Evolutionary conservation across 495 filamentous ascomycete species (phyloP).

Genomic region (Xylaria sp.): DNA sequence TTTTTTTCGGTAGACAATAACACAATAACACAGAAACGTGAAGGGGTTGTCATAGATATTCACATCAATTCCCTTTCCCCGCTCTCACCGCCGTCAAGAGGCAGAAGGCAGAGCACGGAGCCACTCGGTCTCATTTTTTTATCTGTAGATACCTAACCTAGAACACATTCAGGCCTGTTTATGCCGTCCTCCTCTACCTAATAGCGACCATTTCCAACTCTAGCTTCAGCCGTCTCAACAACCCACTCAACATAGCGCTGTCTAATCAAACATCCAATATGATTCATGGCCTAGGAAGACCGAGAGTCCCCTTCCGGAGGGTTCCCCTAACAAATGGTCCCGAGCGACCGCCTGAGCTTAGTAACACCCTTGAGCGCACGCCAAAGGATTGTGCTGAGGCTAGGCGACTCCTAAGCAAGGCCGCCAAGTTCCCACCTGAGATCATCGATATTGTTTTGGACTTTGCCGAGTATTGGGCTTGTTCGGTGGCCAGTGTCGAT

Average conservation of each 20-base stretch:
- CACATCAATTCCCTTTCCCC: not conserved
- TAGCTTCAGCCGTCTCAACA: slow-evolving; percentile 8
- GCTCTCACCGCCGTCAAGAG: not conserved
- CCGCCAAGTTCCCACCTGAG: slow-evolving; percentile 62
- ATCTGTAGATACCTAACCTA: not conserved
- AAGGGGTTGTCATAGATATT: not conserved
- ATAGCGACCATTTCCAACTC: slow-evolving; percentile 14
- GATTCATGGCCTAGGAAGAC: slow-evolving; percentile 32
- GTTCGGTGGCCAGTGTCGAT: slow-evolving; percentile 45
- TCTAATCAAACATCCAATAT: slow-evolving; percentile 22
- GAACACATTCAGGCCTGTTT: not conserved
- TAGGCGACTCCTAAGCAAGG: slow-evolving; percentile 50
- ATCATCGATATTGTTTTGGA: slow-evolving; percentile 73
- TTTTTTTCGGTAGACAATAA: not conserved
- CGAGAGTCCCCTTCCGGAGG: slow-evolving; percentile 29
- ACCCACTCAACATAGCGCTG: not conserved
- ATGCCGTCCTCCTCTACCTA: not conserved
- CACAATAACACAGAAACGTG: not conserved
- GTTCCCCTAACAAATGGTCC: slow-evolving; percentile 18
- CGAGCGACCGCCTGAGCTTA: slow-evolving; percentile 22
- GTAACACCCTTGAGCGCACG: slow-evolving; percentile 38
- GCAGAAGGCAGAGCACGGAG: not conserved
- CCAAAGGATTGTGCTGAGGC: slow-evolving; percentile 54
- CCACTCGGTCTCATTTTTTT: not conserved
- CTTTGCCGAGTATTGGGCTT: slow-evolving; percentile 75